Conservation (phyloP, 1,139 yeast species). For the Suhomyces panamericanus region DNA sequence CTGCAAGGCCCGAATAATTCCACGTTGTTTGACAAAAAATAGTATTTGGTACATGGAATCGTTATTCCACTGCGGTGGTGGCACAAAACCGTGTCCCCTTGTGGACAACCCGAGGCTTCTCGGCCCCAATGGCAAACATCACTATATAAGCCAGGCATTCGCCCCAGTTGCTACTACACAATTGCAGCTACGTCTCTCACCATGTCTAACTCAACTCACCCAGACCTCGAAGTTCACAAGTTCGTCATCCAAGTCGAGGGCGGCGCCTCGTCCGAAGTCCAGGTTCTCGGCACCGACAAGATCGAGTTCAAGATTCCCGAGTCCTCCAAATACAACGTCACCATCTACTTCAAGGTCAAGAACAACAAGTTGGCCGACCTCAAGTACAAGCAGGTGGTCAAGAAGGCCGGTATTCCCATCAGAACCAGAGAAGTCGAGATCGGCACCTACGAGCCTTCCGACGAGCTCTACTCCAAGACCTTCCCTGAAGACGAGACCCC, state of each 20-base stretch:
- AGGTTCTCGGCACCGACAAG: slow-evolving; percentile 31
- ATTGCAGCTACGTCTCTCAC: neutral
- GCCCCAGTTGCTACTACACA: neutral
- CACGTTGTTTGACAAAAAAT: neutral
- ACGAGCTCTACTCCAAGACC: slow-evolving; percentile 27
- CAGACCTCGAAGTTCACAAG: slow-evolving; percentile 37
- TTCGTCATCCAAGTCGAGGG: slow-evolving; percentile 37
- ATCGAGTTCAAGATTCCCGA: slow-evolving; percentile 41
- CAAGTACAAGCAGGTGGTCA: slow-evolving; percentile 39
- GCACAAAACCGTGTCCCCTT: slow-evolving; percentile 6
- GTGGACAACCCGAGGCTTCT: slow-evolving; percentile 2
- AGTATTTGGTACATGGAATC: neutral
- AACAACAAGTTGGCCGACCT: slow-evolving; percentile 33
- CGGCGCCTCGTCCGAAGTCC: slow-evolving; percentile 27
- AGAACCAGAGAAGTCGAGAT: slow-evolving; percentile 34
- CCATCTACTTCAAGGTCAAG: slow-evolving; percentile 37
- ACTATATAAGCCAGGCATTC: slow-evolving; percentile 1
- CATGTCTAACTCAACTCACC: slow-evolving; percentile 22
- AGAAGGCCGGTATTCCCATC: slow-evolving; percentile 40
- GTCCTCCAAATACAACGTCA: slow-evolving; percentile 35
- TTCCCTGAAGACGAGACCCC: slow-evolving; percentile 44
- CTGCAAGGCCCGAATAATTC: slow-evolving; percentile 1
- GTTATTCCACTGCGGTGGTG: slow-evolving; percentile 4
- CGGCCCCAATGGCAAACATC: neutral
- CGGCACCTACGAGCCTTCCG: slow-evolving; percentile 36